Evolutionary conservation across 1,284 basidiomycete species (phyloP).

Genomic region (Xerocomus cyaneibrunnescens): DNA sequence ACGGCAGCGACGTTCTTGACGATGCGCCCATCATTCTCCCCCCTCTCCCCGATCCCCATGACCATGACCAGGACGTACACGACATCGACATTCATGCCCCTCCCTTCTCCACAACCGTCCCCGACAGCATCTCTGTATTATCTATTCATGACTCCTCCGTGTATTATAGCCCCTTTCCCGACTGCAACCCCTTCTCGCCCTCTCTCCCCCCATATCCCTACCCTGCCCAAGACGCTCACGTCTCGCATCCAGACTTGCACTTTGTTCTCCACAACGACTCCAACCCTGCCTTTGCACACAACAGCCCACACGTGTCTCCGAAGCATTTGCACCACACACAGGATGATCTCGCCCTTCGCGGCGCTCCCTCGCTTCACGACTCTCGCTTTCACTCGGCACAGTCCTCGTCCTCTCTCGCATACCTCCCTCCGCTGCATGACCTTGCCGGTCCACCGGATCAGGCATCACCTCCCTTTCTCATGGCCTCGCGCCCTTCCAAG

Average conservation of each 20-base stretch:
- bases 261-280: constrained; percentile 29
- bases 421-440: constrained; percentile 26
- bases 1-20: constrained; percentile 23
- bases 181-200: constrained; percentile 24
- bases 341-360: constrained; percentile 22
- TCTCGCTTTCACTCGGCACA: constrained; percentile 28
- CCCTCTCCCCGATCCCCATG: constrained; percentile 22
- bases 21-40: constrained; percentile 11
- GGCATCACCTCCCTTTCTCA: constrained; percentile 14
- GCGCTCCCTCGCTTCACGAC: constrained; percentile 27
- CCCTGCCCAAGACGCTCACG: constrained; percentile 28
- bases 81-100: constrained; percentile 35
- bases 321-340: constrained; percentile 28
- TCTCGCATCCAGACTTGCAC: constrained; percentile 30
- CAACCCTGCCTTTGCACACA: constrained; percentile 20
- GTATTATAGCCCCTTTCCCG: constrained; percentile 37
- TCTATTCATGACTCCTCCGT: constrained; percentile 32
- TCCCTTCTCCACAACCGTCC: constrained; percentile 20
- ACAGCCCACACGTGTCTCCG: constrained; percentile 29
- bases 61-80: constrained; percentile 31
- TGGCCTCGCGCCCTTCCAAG: constrained; percentile 26
- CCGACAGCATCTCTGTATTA: constrained; percentile 35
- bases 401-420: constrained; percentile 27
- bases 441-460: constrained; percentile 24
- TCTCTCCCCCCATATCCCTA: constrained; percentile 26